Evolutionary conservation across 2,329 filamentous ascomycete species (phyloP), one percentile per base, ranked within the genome.

Genomic region (Blastomyces parvus): DNA sequence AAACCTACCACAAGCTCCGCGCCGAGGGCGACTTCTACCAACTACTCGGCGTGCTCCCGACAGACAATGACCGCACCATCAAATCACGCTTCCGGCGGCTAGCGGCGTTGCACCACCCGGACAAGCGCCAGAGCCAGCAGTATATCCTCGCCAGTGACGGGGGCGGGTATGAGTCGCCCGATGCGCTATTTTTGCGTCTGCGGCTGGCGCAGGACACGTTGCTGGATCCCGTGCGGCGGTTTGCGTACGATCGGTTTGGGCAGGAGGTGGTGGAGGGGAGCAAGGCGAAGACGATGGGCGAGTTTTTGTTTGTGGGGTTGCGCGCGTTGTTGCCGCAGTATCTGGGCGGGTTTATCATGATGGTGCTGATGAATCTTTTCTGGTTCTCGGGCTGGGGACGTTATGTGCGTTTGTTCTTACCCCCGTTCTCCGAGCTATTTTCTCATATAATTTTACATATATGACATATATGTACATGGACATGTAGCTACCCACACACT

Each of bases 191-290:
- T 76, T 86, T 97, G 57, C 86, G 89, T 70, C 82, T 97, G 70
- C 93, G 92, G 79, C 80, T 86, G 56, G 91, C 91, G 6, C 85
- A 90, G 71, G 94, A 97, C 70, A 90, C 88, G 0, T 84, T 97
- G 19, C 78, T 85, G n/a, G 86, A 94, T 71, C 85, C 89, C 2
- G 86, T 85, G 0, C 86, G 84, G 70, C 83, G 91, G 63, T 96
- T 94, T 73, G 91, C 90, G 8, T 97, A 97, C 77, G 91, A 96
- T 73, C 86, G 91, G 58, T 91, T 96, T 73, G 92, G 92, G 0
- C 87, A 90, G 0, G 84, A 85, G 36, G 82, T 92, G 25, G 74
- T 88, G 14, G 73, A 74, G 9, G 93, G 88, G 87, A 73, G 69
- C 3, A 73, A 76, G 42, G 66, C 71, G 56, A 74, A 74, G 65